phyloP scores from a whole-genome alignment of 2,329 filamentous ascomycete species.

The Pyrenochaeta sp. region DNA sequence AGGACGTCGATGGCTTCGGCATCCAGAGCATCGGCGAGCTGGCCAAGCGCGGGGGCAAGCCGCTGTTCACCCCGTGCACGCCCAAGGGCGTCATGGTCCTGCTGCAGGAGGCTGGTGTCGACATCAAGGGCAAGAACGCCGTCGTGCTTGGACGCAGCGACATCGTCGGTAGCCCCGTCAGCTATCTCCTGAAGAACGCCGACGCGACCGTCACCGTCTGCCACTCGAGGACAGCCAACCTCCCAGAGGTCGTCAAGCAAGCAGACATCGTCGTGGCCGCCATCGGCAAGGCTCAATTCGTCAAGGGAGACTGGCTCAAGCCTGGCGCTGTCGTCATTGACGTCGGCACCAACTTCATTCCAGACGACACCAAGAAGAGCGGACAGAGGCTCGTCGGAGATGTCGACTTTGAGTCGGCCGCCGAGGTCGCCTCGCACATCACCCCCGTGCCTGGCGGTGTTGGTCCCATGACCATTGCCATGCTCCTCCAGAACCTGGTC shows the following conservation, averaged over 20 bases:
- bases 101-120: slow-evolving; percentile 81
- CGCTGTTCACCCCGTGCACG: slow-evolving; percentile 92
- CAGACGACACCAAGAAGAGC: slow-evolving; percentile 88
- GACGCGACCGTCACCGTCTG: slow-evolving; percentile 97
- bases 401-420: slow-evolving; percentile 87
- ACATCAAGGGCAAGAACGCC: slow-evolving; percentile 87
- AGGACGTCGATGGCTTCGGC: slow-evolving; percentile 98
- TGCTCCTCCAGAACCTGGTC: slow-evolving; percentile 95
- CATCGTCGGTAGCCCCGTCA: slow-evolving; percentile 96
- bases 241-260: slow-evolving; percentile 76
- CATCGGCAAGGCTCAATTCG: slow-evolving; percentile 84
- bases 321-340: slow-evolving; percentile 95
- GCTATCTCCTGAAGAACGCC: slow-evolving; percentile 92
- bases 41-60: slow-evolving; percentile 90
- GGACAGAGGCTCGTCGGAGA: slow-evolving; percentile 92
- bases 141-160: slow-evolving; percentile 95
- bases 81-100: slow-evolving; percentile 97
- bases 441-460: slow-evolving; percentile 97
- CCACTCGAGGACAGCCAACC: slow-evolving; percentile 82
- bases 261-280: slow-evolving; percentile 93
- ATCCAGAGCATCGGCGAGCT: slow-evolving; percentile 94
- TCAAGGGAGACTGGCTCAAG: slow-evolving; percentile 96
- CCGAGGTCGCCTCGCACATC: slow-evolving; percentile 86
- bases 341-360: slow-evolving; percentile 95
- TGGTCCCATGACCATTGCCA: slow-evolving; percentile 98